Percentiles rank a stretch among this genome's conserved stretches.
Evolutionary conservation across 352 stramenopile species (phyloP).

Genomic region (Phytophthora quininea): DNA sequence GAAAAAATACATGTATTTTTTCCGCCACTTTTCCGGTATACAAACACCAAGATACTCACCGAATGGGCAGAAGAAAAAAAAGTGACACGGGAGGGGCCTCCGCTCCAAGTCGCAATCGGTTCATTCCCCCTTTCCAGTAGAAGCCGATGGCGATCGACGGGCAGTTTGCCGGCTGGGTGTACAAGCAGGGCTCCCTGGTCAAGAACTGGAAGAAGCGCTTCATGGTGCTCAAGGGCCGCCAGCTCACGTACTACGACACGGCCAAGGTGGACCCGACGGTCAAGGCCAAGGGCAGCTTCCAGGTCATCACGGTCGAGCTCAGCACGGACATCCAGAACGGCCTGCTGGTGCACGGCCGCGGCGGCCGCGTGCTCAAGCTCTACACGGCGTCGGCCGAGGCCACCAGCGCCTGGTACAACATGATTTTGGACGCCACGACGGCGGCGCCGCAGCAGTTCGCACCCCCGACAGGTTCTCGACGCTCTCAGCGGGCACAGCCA

Average conservation of each 20-base stretch:
- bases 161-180: slow-evolving; percentile 80
- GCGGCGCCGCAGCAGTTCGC: slow-evolving; percentile 26
- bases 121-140: slow-evolving; percentile 17
- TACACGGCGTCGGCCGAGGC: slow-evolving; percentile 82
- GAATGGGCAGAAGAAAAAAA: background rate
- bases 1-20: background rate
- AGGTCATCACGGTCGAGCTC: slow-evolving; percentile 86
- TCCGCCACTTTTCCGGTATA: slow-evolving; percentile 15
- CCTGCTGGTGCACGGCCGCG: slow-evolving; percentile 76
- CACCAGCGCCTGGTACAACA: slow-evolving; percentile 75
- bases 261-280: slow-evolving; percentile 55
- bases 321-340: slow-evolving; percentile 86
- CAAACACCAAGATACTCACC: slow-evolving; percentile 1
- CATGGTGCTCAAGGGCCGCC: slow-evolving; percentile 80
- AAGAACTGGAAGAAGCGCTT: slow-evolving; percentile 89
- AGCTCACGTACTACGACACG: slow-evolving; percentile 88
- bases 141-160: slow-evolving; percentile 45
- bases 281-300: slow-evolving; percentile 82
- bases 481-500: slow-evolving; percentile 37
- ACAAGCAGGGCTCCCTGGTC: slow-evolving; percentile 83
- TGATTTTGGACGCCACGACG: slow-evolving; percentile 71
- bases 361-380: slow-evolving; percentile 84
- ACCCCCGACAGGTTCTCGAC: slow-evolving; percentile 47
- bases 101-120: slow-evolving; percentile 4
- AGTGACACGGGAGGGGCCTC: background rate